Base-by-base conservation (phyloP, 1,284 basidiomycete genomes). In the Boletus smithii region DNA sequence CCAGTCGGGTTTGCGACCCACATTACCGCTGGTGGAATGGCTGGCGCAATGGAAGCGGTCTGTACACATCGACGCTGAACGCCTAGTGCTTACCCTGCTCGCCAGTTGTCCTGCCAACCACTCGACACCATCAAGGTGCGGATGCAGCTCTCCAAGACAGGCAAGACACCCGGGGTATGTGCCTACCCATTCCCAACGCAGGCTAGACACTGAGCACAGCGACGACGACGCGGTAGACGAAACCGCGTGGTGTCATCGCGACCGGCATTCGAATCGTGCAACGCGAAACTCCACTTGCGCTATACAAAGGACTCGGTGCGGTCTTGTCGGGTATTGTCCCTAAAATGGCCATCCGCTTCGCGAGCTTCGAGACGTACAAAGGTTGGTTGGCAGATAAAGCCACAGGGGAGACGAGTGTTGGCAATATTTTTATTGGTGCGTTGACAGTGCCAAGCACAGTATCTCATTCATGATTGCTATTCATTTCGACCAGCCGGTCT, bases 271-370 rank as follows among this genome's bases (percentile, higher is more conserved):
- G 89, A 69, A 99, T 99, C 55, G 83, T 94, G 26, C 81, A 80
- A 54, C 82, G 94, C 39, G 95, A 99, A 73, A 95, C 94, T 5
- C 91, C 92, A 0, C 80, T 98, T 16, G 97, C 97, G 14, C 73
- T 99, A 33, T 99, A 99, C 82, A 99, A 99, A 69, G 97, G 95
- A 62, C 82, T 99, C 34, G 95, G 95, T 32, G 95, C 95, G n/a
- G 95, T 99, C 30, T 75, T 97, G 18, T 89, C 92, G 10, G 94
- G 94, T 24, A 99, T 99, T 67, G 93, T 98, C 2, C 97, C 97
- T 5, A 99, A 99, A 75, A 99, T 99, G 97, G 94, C 94, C 44
- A 98, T 95, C 65, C 90, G 97, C 34, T 99, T 99, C 69, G 95
- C 97, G 32, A 92, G 89, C 67, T 99, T 99, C 67, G 95, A 99